A percentile compares a stretch with the other conserved stretches of the same genome.
Evolutionary conservation across 768 basidiomycete genomes (phyloP).

Genomic region (Imleria badia): DNA sequence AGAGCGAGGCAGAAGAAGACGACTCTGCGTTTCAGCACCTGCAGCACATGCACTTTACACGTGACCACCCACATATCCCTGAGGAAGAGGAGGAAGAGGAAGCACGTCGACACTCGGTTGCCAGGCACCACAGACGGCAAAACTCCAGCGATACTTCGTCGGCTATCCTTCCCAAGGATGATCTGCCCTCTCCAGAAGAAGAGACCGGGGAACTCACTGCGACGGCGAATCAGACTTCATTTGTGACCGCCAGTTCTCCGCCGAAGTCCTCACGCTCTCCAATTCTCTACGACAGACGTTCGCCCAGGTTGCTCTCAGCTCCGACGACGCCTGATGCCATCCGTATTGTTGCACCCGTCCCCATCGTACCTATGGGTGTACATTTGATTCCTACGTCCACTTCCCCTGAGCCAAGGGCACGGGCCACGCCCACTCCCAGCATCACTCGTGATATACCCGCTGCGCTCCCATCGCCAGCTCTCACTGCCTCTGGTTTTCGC

Average conservation of each 20-base stretch:
- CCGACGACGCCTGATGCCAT: slow-evolving; percentile 29
- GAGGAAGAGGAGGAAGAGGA: slow-evolving; percentile 69
- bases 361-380: slow-evolving; percentile 17
- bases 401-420: slow-evolving; percentile 23
- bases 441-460: slow-evolving; percentile 28
- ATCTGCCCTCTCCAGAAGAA: slow-evolving; percentile 8
- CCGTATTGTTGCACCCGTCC: slow-evolving; percentile 23
- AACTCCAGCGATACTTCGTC: slow-evolving; percentile 34
- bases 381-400: slow-evolving; percentile 21
- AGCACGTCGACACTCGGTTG: slow-evolving; percentile 24
- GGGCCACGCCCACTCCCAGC: slow-evolving; percentile 26
- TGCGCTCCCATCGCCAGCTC: slow-evolving; percentile 31
- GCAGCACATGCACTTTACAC: slow-evolving; percentile 37
- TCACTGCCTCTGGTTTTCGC: slow-evolving; percentile 23
- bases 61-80: slow-evolving; percentile 59
- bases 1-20: slow-evolving; percentile 69
- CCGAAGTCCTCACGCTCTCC: slow-evolving; percentile 24
- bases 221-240: slow-evolving; percentile 14
- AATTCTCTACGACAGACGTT: slow-evolving; percentile 12
- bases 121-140: slow-evolving; percentile 22
- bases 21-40: slow-evolving; percentile 40
- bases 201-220: slow-evolving; percentile 14
- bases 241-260: slow-evolving; percentile 14
- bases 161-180: slow-evolving; percentile 28
- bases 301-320: slow-evolving; percentile 24